Percentiles rank a stretch among this genome's conserved stretches.
phyloP scores from a whole-genome alignment of 345 rosid genomes.

The Melaleuca alternifolia region DNA sequence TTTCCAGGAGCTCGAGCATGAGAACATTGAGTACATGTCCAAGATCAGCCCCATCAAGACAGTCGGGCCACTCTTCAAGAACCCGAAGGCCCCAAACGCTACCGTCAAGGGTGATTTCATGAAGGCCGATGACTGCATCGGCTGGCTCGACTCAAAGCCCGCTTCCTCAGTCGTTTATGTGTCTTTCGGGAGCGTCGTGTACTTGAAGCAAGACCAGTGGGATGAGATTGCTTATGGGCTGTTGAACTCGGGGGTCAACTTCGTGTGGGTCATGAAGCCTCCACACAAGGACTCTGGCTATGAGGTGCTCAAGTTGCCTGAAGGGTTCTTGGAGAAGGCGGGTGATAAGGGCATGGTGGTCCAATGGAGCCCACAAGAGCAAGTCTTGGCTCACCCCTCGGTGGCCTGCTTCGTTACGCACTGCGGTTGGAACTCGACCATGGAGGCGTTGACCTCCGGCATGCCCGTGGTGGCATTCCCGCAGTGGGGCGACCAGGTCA shows the following conservation, averaged over 20 bases:
- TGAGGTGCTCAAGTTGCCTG: constrained; percentile 34
- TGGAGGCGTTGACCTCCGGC: constrained; percentile 65
- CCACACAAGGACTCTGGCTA: constrained; percentile 21
- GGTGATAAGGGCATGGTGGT: constrained; percentile 50
- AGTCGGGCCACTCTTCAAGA: constrained; percentile 46
- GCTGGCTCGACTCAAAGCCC: constrained; percentile 65
- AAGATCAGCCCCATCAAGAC: constrained; percentile 32
- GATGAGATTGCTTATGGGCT: constrained; percentile 62
- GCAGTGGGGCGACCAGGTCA: constrained; percentile 86
- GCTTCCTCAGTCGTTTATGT: constrained; percentile 59
- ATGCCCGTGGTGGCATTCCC: constrained; percentile 63
- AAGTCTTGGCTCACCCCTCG: constrained; percentile 56
- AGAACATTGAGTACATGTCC: constrained; percentile 55
- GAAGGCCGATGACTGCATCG: constrained; percentile 46
- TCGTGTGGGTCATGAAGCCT: constrained; percentile 71
- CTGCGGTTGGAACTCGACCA: constrained; percentile 90
- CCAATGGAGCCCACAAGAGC: constrained; percentile 73
- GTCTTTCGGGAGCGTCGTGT: constrained; percentile 58
- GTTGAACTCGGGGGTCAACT: constrained; percentile 41
- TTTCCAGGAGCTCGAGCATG: constrained; percentile 60
- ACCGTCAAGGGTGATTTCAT: constrained; percentile 32
- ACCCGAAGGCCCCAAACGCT: constrained; percentile 21
- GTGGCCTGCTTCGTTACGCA: constrained; percentile 70
- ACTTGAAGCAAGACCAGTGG: constrained; percentile 56
- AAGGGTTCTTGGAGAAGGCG: constrained; percentile 43